Evolutionary conservation across 1,284 basidiomycete genomes (phyloP).

Genomic region (Leccinum colubrinum): DNA sequence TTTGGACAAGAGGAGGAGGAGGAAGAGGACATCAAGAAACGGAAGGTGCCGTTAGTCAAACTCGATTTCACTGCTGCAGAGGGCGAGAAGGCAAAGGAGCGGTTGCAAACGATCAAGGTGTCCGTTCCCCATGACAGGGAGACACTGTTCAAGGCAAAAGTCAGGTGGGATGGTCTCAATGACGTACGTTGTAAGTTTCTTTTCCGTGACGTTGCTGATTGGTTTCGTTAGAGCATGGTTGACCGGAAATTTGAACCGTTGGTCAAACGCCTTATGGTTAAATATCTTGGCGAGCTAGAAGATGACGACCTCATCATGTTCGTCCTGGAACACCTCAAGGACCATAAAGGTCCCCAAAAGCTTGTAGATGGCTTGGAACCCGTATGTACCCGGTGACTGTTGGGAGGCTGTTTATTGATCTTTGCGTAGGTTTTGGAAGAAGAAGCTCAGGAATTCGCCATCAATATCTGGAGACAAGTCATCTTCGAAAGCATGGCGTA

Average conservation of each 20-base stretch:
- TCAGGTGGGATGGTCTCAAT: slow-evolving; percentile 83
- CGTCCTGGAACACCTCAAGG: slow-evolving; percentile 83
- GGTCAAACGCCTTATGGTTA: slow-evolving; percentile 75
- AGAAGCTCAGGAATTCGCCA: slow-evolving; percentile 75
- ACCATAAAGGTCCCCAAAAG: slow-evolving; percentile 78
- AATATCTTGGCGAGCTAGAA: slow-evolving; percentile 84
- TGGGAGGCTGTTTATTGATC: not conserved
- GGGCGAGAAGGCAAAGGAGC: slow-evolving; percentile 73
- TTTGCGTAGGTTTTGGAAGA: slow-evolving; percentile 79
- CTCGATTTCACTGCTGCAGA: slow-evolving; percentile 83
- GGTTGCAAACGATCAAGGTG: slow-evolving; percentile 70
- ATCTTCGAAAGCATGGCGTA: slow-evolving; percentile 91
- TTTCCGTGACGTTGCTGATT: slow-evolving; percentile 5
- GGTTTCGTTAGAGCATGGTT: slow-evolving; percentile 55
- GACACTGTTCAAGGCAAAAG: slow-evolving; percentile 72
- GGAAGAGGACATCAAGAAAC: slow-evolving; percentile 74
- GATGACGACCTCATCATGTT: slow-evolving; percentile 90
- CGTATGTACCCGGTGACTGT: slow-evolving; percentile 48
- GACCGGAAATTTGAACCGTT: slow-evolving; percentile 81
- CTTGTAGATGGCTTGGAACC: slow-evolving; percentile 85
- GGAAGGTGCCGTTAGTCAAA: slow-evolving; percentile 79
- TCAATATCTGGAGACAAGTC: slow-evolving; percentile 82
- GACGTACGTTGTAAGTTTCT: slow-evolving; percentile 60
- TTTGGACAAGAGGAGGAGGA: slow-evolving; percentile 82
- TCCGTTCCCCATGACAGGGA: slow-evolving; percentile 74